A percentile compares a stretch with the other conserved stretches of the same genome.
phyloP scores from a whole-genome alignment of 2,329 filamentous ascomycete genomes.

The Macroventuria anomochaeta region DNA sequence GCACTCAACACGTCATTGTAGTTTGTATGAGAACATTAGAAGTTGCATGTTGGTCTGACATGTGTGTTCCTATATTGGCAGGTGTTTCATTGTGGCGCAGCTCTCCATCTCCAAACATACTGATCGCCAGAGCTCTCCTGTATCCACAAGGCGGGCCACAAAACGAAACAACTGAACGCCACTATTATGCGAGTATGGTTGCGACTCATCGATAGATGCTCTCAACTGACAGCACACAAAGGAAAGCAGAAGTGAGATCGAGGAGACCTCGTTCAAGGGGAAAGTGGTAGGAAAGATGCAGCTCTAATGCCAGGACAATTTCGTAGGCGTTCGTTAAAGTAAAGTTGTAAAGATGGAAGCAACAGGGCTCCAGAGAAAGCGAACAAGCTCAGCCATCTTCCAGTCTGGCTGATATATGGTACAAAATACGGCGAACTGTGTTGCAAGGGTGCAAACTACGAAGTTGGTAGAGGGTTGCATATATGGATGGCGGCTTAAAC shows the following conservation, averaged over 20 bases:
- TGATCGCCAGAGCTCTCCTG: neutral
- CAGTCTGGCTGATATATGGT: slow-evolving; percentile 1
- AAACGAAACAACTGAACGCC: slow-evolving; percentile 7
- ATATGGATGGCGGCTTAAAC: neutral
- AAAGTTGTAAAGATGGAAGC: slow-evolving; percentile 2
- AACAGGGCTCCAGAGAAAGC: neutral
- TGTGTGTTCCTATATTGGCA: neutral
- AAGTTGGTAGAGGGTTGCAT: neutral
- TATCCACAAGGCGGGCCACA: neutral
- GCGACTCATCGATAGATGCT: slow-evolving; percentile 1
- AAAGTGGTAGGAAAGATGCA: neutral
- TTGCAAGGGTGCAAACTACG: neutral
- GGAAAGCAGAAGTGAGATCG: neutral
- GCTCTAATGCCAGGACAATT: slow-evolving; percentile 19
- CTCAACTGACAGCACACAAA: neutral
- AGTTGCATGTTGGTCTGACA: slow-evolving; percentile 11
- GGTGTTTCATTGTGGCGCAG: slow-evolving; percentile 11
- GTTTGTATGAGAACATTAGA: neutral
- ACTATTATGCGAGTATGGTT: slow-evolving; percentile 6
- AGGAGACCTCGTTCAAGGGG: neutral
- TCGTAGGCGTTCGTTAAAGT: slow-evolving; percentile 19
- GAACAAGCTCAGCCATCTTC: neutral
- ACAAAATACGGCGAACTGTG: slow-evolving; percentile 2
- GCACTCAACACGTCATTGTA: slow-evolving; percentile 23
- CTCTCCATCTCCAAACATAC: neutral